Base-by-base conservation (phyloP, 2,329 filamentous ascomycete genomes). In the Gyromitra esculenta region DNA sequence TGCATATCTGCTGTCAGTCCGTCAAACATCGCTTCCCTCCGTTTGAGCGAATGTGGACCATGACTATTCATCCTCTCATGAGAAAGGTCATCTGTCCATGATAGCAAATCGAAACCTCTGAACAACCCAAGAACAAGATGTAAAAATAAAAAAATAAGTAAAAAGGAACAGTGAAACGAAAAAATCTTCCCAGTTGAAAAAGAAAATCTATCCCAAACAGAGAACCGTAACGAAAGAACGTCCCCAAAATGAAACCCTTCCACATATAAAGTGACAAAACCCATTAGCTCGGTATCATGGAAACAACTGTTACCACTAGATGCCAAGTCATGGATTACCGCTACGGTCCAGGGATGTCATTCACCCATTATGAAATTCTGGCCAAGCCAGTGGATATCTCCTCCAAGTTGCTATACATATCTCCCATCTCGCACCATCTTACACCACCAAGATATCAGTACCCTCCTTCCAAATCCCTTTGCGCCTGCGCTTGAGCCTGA, bases 341-440 rank as follows among this genome's bases (percentile, higher is more conserved):
- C n/a, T 41, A 59, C 57, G 59, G 41, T 48, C 72, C 41, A 64
- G 50, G 64, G 66, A 71, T 48, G 67, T 18, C 60, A 65, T 64
- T 71, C 65, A 75, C 66, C 72, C 52, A 75, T 75, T 75, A 75
- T 65, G 65, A 71, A 69, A 70, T 59, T 37, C 66, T 45, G 65
- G 50, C 31, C 59, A 64, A 75, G 65, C 71, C 64, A 75, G 65
- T 64, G 50, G 72, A 70, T 71, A 70, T 71, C 57, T 69, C 71
- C 72, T 75, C 72, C 65, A 70, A 59, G 59, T 57, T 75, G 72
- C 72, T 75, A 75, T 75, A 75, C 72, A 75, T 64, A 59, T 75
- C 59, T 35, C 52, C 25, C 54, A 39, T 43, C 35, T 31, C 37
- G 21, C 13, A 31, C 45, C 72, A 70, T 63, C 31, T 64, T 64